These are phyloP conservation scores for Planoprotostelium fungivorum DNA, from an alignment of 78 protist species.

Conservation along the genomic window DNA sequence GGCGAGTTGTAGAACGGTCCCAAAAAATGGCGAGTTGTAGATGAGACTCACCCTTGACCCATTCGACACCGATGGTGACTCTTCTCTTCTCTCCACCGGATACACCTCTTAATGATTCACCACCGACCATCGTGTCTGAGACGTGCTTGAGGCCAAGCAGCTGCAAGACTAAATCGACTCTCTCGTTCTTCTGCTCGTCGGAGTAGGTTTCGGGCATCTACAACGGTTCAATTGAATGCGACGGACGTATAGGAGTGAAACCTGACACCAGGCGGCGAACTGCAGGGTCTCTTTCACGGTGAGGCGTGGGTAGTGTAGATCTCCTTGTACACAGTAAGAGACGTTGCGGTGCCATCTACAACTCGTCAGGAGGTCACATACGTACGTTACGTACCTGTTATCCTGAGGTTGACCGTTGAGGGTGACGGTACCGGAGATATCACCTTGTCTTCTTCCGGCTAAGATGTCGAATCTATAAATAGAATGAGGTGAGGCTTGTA, in stretches of 20 bases:
- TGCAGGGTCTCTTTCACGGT: slow-evolving; percentile 51
- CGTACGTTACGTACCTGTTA: neutral
- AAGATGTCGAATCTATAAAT: neutral
- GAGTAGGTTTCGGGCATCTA: neutral
- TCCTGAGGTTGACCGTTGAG: neutral
- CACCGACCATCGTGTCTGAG: slow-evolving; percentile 25
- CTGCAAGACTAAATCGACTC: slow-evolving; percentile 15
- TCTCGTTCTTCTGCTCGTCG: slow-evolving; percentile 13
- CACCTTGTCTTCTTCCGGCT: neutral
- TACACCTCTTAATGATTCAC: slow-evolving; percentile 29
- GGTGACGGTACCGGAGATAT: neutral
- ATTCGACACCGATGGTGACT: slow-evolving; percentile 64
- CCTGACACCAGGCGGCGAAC: slow-evolving; percentile 47
- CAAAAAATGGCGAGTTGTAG: neutral
- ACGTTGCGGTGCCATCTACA: slow-evolving; percentile 22
- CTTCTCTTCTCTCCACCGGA: slow-evolving; percentile 64
- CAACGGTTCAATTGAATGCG: neutral
- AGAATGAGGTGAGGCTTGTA: no score
- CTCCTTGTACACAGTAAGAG: slow-evolving; percentile 35
- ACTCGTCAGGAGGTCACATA: neutral
- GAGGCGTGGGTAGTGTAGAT: slow-evolving; percentile 9
- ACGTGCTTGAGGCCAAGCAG: slow-evolving; percentile 13
- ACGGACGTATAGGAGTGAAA: neutral
- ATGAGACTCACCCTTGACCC: slow-evolving; percentile 17
- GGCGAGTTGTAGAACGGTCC: neutral